Percentiles rank a stretch among this genome's conserved stretches.
phyloP scores from a whole-genome alignment of 768 basidiomycete species.

The Suillus cothurnatus region DNA sequence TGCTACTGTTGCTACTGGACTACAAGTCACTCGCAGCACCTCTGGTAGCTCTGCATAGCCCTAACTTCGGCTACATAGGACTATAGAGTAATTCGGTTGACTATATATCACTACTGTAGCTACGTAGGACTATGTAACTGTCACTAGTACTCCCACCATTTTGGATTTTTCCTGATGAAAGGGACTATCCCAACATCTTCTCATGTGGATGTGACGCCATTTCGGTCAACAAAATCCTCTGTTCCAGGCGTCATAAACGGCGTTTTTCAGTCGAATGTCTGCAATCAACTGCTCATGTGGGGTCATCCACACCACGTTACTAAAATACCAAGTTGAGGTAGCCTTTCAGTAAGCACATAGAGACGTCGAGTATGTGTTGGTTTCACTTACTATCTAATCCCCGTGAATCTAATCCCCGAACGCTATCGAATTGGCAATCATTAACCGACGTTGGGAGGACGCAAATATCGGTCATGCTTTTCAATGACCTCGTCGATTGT shows the following conservation, averaged over 20 bases:
- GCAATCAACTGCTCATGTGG: slow-evolving; percentile 13
- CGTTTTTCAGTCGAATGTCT: slow-evolving; percentile 17
- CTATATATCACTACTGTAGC: too few species aligned
- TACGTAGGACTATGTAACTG: too few species aligned
- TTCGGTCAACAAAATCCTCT: slow-evolving; percentile 1
- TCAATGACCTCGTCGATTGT: not conserved
- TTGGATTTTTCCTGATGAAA: too few species aligned
- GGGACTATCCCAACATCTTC: too few species aligned
- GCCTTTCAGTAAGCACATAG: slow-evolving; percentile 4
- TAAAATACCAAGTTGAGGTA: slow-evolving; percentile 4
- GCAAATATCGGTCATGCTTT: slow-evolving; percentile 22
- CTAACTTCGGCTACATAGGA: too few species aligned
- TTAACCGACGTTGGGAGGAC: not conserved
- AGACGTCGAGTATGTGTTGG: not conserved
- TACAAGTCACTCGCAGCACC: too few species aligned
- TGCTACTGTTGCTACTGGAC: too few species aligned
- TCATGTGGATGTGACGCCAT: too few species aligned
- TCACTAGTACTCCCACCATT: too few species aligned
- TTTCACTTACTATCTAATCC: slow-evolving; percentile 29
- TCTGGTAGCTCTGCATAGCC: too few species aligned
- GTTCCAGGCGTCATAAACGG: slow-evolving; percentile 26
- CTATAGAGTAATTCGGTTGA: too few species aligned
- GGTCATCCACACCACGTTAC: slow-evolving; percentile 6
- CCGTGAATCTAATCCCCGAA: slow-evolving; percentile 19
- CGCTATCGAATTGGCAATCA: slow-evolving; percentile 13